Evolutionary conservation across 306 rosid species (phyloP), one percentile per base, ranked within the genome.

Genomic region (Macrotyloma uniflorum): DNA sequence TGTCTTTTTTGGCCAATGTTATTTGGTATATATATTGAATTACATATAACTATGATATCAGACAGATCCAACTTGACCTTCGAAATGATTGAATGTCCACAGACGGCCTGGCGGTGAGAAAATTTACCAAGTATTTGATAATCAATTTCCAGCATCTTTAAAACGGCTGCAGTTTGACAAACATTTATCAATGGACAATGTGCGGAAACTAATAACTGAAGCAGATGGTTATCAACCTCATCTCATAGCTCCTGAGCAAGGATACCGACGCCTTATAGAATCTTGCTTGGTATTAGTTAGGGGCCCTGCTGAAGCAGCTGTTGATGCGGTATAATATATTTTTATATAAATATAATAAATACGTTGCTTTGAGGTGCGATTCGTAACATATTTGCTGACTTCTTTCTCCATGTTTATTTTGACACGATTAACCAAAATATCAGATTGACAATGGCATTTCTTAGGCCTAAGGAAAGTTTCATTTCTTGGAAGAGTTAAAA

Each of bases 211-310:
- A 80, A 93, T 95, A 77, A 95, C 98, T 16, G 98, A 95, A 74
- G 98, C 98, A 51, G 98, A 95, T 87, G 98, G 98, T 45, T 95
- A 95, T 86, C 98, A 95, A 80, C 98, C 98, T 83, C 98, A 95
- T 85, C 85, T 95, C 82, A 95, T 95, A 58, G 98, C 98, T 81
- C 98, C 98, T 23, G 98, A 95, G 76, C 97, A 95, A 89, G 98
- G 98, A 83, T 95, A 95, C 42, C 98, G 98, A 35, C 96, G 98
- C 75, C 98, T 95, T 24, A 95, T 95, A 24, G 98, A 95, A 85
- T 92, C 98, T 64, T 88, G 98, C 67, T 53, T 95, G 49, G 85
- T 95, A 76, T 84, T 84, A 28, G 84, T 96, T 40, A 91, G 99
- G 81, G 97, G 97, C 50, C 99, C 99, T 16, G 99, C 99, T 74